A percentile compares a stretch with the other conserved stretches of the same genome.
Evolutionary conservation across 2,329 filamentous ascomycete genomes (phyloP).

Genomic region (Alternaria conjuncta): DNA sequence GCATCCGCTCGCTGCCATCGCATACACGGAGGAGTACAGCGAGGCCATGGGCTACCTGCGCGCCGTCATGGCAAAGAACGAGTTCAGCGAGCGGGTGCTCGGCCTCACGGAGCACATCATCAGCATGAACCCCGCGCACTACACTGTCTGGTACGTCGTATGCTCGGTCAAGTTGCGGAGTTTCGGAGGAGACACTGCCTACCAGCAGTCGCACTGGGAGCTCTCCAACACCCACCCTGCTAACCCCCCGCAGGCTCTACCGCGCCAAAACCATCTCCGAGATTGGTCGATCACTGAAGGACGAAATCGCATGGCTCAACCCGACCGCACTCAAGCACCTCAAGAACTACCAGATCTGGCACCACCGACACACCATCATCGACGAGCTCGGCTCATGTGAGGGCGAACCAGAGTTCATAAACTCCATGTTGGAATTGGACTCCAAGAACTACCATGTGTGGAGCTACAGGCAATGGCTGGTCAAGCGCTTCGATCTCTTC

Average conservation of each 20-base stretch:
- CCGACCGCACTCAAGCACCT: slow-evolving; percentile 79
- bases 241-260: slow-evolving; percentile 69
- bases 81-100: slow-evolving; percentile 79
- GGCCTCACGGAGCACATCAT: slow-evolving; percentile 89
- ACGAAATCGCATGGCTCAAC: slow-evolving; percentile 88
- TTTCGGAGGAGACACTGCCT: slow-evolving; percentile 5
- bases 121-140: slow-evolving; percentile 91
- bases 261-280: slow-evolving; percentile 78
- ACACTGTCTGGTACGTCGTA: slow-evolving; percentile 81
- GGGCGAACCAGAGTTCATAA: slow-evolving; percentile 77
- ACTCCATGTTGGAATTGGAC: slow-evolving; percentile 80
- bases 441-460: slow-evolving; percentile 99
- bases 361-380: slow-evolving; percentile 66
- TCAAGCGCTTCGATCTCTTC: slow-evolving; percentile 66
- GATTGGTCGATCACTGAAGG: slow-evolving; percentile 67
- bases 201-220: background rate
- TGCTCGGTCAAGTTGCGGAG: background rate
- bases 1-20: slow-evolving; percentile 85
- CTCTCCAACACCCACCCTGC: slow-evolving; percentile 8
- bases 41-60: slow-evolving; percentile 94
- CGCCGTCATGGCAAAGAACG: slow-evolving; percentile 88
- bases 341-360: slow-evolving; percentile 99
- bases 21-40: slow-evolving; percentile 86
- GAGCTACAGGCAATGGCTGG: slow-evolving; percentile 85
- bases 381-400: slow-evolving; percentile 64